Evolutionary conservation across 345 rosid genomes (phyloP), one percentile per base, ranked within the genome.

Genomic region (Cochlearia excelsa): DNA sequence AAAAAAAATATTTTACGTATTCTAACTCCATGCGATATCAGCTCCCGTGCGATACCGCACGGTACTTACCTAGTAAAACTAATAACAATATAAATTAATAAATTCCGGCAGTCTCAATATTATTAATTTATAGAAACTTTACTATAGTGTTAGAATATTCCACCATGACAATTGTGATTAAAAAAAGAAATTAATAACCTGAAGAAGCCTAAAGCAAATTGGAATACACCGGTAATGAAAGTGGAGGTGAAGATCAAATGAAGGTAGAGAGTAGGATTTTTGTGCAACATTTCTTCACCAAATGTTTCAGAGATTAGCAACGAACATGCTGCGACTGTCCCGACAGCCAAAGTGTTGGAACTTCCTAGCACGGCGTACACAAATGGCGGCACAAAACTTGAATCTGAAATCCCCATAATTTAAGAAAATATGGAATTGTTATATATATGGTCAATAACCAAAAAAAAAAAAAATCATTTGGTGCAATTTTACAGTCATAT

Each of bases 381-480:
- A 5, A 92, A 66, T 0, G 96, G 92, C 8, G 98, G 96, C 49
- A 88, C 72, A 52, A 92, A 91, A 69, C 98, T 92, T 6, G 93
- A 84, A 78, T 92, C 98, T 91, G 69, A 31, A 65, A 30, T 37
- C 35, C 27, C 47, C 45, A 50, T 28, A 0, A 30, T 54, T 46
- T 53, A 55, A 0, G 0, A 3, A 46, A 38, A 5, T 16, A 38
- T 11, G 33, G 11, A 27, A 46, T 2, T 38, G 23, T 52, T 35
- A 50, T 49, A 52, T 54, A 54, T 26, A n/a, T n/a, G n/a, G n/a
- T n/a, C n/a, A n/a, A n/a, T n/a, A n/a, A n/a, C n/a, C n/a, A n/a
- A n/a, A n/a, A n/a, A n/a, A n/a, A n/a, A n/a, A n/a, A n/a, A n/a
- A n/a, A n/a, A n/a, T n/a, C n/a, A n/a, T 45, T 61, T 31, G 2